A percentile compares a stretch with the other conserved stretches of the same genome.
Conservation (phyloP, 2,329 filamentous ascomycete species). For the Cercospora berteroae region DNA sequence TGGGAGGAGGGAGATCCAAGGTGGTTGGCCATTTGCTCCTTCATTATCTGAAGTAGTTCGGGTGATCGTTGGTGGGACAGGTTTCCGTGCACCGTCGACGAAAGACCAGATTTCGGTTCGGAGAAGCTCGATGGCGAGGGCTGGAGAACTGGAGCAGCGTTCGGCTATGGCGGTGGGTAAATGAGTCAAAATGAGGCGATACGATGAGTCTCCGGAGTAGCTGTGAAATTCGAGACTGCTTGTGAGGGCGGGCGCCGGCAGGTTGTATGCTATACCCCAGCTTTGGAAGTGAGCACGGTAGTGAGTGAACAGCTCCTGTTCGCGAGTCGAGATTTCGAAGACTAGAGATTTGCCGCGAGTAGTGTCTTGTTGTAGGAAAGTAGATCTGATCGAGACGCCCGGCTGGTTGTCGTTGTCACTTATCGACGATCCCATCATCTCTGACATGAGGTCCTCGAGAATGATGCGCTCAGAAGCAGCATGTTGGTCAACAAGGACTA, state of each 20-base stretch:
- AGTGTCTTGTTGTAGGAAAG: conserved; percentile 9
- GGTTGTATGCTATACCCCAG: conserved; percentile 74
- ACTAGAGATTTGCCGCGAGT: conserved; percentile 53
- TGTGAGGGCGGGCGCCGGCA: conserved; percentile 29
- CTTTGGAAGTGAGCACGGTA: conserved; percentile 58
- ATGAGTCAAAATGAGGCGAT: conserved; percentile 46
- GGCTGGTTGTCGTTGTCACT: background rate
- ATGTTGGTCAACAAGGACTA: conserved; percentile 88
- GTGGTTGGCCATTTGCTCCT: background rate
- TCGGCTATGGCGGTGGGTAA: conserved; percentile 73
- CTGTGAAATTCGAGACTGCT: background rate
- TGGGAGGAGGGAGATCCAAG: conserved; percentile 21
- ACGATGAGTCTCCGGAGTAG: conserved; percentile 4
- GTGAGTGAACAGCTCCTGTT: conserved; percentile 58
- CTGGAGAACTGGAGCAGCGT: conserved; percentile 70
- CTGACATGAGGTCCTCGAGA: conserved; percentile 68
- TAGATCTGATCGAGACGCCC: background rate
- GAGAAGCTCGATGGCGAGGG: conserved; percentile 69
- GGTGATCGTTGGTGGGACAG: background rate
- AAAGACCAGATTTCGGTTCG: conserved; percentile 71
- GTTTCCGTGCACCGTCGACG: conserved; percentile 43
- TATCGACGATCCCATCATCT: conserved; percentile 47
- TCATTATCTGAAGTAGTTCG: background rate
- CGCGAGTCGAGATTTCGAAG: conserved; percentile 64
- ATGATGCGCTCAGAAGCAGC: conserved; percentile 87